Percentiles rank a stretch among this genome's conserved stretches.
These are phyloP conservation scores for Calonectria ilicicola DNA, from an alignment of 2,329 filamentous ascomycete genomes.

Conservation along the genomic window DNA sequence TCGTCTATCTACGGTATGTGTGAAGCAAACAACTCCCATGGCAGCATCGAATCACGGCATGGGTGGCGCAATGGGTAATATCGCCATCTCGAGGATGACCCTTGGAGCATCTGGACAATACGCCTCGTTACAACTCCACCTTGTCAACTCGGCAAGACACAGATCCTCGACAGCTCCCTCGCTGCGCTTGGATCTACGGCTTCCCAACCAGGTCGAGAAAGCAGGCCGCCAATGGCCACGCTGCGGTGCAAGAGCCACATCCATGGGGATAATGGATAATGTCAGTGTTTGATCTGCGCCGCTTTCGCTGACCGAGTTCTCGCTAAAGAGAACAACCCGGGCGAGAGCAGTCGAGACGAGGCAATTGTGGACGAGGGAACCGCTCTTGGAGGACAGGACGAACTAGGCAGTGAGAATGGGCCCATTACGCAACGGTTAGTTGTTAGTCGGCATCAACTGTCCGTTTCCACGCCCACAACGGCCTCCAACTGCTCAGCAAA, in stretches of 20 bases:
- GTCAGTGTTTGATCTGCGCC: slow-evolving; percentile 8
- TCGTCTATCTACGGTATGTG: not conserved
- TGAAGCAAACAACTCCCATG: slow-evolving; percentile 12
- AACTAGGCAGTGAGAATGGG: not conserved
- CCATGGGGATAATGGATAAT: not conserved
- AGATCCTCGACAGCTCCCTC: not conserved
- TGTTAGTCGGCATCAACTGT: not conserved
- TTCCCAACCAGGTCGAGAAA: not conserved
- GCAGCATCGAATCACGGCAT: slow-evolving; percentile 22
- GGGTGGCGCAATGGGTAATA: slow-evolving; percentile 21
- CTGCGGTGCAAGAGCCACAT: slow-evolving; percentile 9
- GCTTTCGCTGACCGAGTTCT: not conserved
- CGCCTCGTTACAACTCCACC: not conserved
- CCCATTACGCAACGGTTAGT: slow-evolving; percentile 6
- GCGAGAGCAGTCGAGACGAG: not conserved
- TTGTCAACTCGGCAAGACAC: slow-evolving; percentile 5
- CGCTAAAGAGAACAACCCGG: not conserved
- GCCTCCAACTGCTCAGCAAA: not conserved
- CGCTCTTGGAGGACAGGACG: not conserved
- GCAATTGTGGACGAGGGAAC: slow-evolving; percentile 1
- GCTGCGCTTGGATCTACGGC: slow-evolving; percentile 13
- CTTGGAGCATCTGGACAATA: not conserved
- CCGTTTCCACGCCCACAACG: not conserved
- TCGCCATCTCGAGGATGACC: slow-evolving; percentile 14
- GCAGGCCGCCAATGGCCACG: not conserved